A percentile compares a stretch with the other conserved stretches of the same genome.
Conservation (phyloP, 371 early-diverging fungal species). For the Mortierella sp. region DNA sequence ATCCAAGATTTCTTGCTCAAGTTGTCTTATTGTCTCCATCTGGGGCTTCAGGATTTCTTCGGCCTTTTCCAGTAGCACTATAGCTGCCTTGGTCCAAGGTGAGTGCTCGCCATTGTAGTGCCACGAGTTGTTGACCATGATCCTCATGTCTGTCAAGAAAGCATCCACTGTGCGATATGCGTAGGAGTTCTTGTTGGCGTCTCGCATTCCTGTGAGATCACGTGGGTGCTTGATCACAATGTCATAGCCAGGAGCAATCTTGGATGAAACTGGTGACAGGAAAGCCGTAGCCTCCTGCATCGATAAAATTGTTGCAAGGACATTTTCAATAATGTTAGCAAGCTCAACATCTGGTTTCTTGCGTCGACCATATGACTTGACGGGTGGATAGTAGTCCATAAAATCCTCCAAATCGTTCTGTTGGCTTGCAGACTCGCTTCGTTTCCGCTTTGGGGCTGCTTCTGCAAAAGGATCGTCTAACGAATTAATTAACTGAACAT, state of each 20-base stretch:
- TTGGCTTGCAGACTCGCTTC: slow-evolving; percentile 45
- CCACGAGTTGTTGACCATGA: slow-evolving; percentile 56
- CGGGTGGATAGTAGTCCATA: slow-evolving; percentile 34
- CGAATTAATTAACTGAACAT: not conserved
- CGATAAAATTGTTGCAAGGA: slow-evolving; percentile 37
- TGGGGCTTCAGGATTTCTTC: slow-evolving; percentile 46
- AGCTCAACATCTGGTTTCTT: slow-evolving; percentile 54
- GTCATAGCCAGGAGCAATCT: slow-evolving; percentile 57
- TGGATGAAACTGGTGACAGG: slow-evolving; percentile 48
- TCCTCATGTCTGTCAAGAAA: slow-evolving; percentile 51
- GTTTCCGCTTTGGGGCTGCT: slow-evolving; percentile 44
- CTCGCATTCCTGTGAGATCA: slow-evolving; percentile 54
- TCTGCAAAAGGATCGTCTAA: not conserved
- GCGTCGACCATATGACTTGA: slow-evolving; percentile 49
- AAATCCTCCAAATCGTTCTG: slow-evolving; percentile 36
- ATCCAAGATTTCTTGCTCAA: slow-evolving; percentile 49
- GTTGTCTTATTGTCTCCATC: slow-evolving; percentile 36
- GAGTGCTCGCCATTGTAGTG: slow-evolving; percentile 49
- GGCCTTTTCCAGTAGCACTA: slow-evolving; percentile 25
- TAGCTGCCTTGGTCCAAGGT: slow-evolving; percentile 41
- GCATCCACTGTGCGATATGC: slow-evolving; percentile 49
- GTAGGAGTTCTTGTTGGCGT: slow-evolving; percentile 55
- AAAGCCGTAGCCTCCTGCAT: slow-evolving; percentile 55
- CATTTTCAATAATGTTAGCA: slow-evolving; percentile 52
- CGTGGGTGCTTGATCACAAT: slow-evolving; percentile 54